Percentiles rank a stretch among this genome's conserved stretches.
phyloP scores from a whole-genome alignment of 768 basidiomycete species.

The Calvatia gigantea region DNA sequence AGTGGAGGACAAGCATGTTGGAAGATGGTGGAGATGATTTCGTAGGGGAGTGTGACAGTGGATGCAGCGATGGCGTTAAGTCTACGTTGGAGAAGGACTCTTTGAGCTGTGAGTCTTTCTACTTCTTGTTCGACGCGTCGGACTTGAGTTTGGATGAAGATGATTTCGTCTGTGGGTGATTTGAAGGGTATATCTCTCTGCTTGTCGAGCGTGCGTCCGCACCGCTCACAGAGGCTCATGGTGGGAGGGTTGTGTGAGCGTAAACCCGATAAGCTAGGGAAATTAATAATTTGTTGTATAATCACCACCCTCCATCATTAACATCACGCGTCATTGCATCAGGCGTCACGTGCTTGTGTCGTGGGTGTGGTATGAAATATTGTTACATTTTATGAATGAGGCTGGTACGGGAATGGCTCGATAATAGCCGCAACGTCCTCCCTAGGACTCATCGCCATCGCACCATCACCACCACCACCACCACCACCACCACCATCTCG shows the following conservation, averaged over 20 bases:
- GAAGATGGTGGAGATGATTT: slow-evolving; percentile 10
- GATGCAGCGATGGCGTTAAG: slow-evolving; percentile 4
- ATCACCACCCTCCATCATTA: too few relatives aligned
- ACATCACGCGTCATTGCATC: too few relatives aligned
- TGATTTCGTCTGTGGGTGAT: slow-evolving; percentile 1
- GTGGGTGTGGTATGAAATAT: too few relatives aligned
- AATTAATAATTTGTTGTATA: too few relatives aligned
- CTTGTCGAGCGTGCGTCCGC: background rate
- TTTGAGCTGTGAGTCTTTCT: background rate
- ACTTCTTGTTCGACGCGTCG: slow-evolving; percentile 4
- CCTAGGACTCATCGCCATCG: background rate
- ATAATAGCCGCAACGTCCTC: background rate
- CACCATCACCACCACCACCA: background rate
- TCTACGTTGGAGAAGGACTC: background rate
- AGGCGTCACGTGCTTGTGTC: too few relatives aligned
- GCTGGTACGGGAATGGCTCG: slow-evolving; percentile 10
- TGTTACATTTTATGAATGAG: too few relatives aligned
- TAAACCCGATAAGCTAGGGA: background rate
- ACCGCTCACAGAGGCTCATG: slow-evolving; percentile 8
- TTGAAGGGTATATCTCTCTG: slow-evolving; percentile 1
- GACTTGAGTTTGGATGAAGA: slow-evolving; percentile 4
- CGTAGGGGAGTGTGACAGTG: background rate
- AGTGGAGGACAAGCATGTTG: slow-evolving; percentile 5
- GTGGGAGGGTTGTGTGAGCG: background rate
- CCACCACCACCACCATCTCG: background rate